Percentiles rank a stretch among this genome's conserved stretches.
These are phyloP conservation scores for Trichoderma sp. DNA, from an alignment of 2,329 filamentous ascomycete genomes.

Conservation along the genomic window DNA sequence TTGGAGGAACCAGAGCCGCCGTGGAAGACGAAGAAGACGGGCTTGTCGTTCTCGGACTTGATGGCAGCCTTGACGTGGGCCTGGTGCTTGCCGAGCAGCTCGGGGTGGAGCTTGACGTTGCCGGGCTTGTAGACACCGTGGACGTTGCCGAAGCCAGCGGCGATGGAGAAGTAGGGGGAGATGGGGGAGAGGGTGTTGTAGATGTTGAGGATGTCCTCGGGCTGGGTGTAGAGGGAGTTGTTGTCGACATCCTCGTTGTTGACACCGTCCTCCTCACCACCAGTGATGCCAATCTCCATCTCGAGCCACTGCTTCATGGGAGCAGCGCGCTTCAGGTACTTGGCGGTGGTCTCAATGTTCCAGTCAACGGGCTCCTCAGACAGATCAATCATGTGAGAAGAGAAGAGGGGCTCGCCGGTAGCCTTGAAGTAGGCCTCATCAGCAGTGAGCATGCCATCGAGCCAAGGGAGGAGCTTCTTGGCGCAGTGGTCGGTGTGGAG, in stretches of 20 bases:
- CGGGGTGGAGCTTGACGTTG: conserved; percentile 95
- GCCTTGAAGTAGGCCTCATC: conserved; percentile 96
- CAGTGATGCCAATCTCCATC: conserved; percentile 89
- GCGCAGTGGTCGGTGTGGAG: conserved; percentile 98
- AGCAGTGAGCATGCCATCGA: conserved; percentile 92
- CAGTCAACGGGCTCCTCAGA: conserved; percentile 87
- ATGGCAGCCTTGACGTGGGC: conserved; percentile 82
- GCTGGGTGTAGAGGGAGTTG: conserved; percentile 95
- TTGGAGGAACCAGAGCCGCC: conserved; percentile 91
- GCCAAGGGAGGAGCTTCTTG: conserved; percentile 98
- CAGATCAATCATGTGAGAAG: conserved; percentile 97
- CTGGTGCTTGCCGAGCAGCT: conserved; percentile 97
- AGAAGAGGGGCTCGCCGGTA: conserved; percentile 90
- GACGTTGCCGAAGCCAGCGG: conserved; percentile 97
- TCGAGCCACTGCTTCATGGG: conserved; percentile 99
- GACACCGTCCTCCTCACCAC: conserved; percentile 96
- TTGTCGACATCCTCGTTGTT: conserved; percentile 99
- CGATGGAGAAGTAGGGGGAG: conserved; percentile 96
- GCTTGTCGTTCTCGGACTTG: conserved; percentile 73
- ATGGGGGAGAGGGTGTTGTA: conserved; percentile 82
- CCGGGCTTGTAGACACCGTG: conserved; percentile 99
- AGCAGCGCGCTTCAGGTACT: conserved; percentile 90
- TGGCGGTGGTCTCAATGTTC: conserved; percentile 90
- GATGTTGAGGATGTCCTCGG: conserved; percentile 92
- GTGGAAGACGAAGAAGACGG: conserved; percentile 99